These are phyloP conservation scores for Coemansia sp. DNA, from an alignment of 192 early-diverging fungal species.

Conservation along the genomic window DNA sequence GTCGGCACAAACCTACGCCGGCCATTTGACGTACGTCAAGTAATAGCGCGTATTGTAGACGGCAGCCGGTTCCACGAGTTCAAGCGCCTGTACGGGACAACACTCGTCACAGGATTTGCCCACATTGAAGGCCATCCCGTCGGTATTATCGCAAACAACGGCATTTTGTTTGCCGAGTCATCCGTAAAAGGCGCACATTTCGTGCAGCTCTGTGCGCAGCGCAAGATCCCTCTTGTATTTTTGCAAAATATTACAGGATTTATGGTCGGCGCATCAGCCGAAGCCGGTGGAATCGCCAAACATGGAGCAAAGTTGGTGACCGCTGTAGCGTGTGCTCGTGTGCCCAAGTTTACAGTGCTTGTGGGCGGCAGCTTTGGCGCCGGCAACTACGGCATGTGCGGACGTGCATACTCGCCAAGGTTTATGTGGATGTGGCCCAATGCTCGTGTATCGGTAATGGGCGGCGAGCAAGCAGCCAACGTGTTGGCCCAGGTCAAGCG, in stretches of 20 bases:
- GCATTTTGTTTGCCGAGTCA: constrained; percentile 90
- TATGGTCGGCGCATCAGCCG: constrained; percentile 93
- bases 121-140: constrained; percentile 87
- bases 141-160: constrained; percentile 94
- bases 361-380: constrained; percentile 74
- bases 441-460: constrained; percentile 94
- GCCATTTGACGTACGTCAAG: constrained; percentile 84
- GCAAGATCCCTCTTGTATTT: constrained; percentile 85
- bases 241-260: constrained; percentile 97
- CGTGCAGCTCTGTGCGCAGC: constrained; percentile 86
- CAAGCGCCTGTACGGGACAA: constrained; percentile 87
- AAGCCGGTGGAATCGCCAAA: constrained; percentile 95
- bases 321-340: constrained; percentile 86
- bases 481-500: constrained; percentile 86
- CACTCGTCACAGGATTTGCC: constrained; percentile 88
- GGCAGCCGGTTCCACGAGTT: constrained; percentile 89
- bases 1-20: constrained; percentile 89
- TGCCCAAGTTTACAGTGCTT: constrained; percentile 91
- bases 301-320: constrained; percentile 97
- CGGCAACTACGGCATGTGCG: constrained; percentile 98
- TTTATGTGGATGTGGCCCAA: constrained; percentile 98
- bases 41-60: constrained; percentile 94
- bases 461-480: constrained; percentile 92
- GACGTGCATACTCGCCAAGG: constrained; percentile 84
- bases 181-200: constrained; percentile 96